Conservation (phyloP, 805 yeast species). For the Kodamaea fukazawae region DNA sequence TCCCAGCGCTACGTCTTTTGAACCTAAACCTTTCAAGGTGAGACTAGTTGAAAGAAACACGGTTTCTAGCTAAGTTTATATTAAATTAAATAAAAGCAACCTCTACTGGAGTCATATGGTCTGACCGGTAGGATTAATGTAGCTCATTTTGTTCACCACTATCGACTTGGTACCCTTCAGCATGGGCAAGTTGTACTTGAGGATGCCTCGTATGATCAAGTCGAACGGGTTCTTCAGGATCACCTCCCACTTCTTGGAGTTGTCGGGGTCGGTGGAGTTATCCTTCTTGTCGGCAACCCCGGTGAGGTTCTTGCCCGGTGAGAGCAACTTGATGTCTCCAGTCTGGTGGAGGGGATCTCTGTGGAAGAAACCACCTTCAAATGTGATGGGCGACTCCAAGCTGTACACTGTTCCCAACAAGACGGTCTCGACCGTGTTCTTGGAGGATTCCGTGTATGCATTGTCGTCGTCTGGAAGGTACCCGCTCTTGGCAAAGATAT, state of each 20-base stretch:
- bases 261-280: constrained; percentile 30
- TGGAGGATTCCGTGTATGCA: not conserved
- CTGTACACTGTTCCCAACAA: constrained; percentile 65
- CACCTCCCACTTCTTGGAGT: constrained; percentile 64
- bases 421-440: constrained; percentile 53
- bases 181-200: constrained; percentile 75
- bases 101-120: not conserved
- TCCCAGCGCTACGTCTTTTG: constrained; percentile 62
- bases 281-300: constrained; percentile 10
- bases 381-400: constrained; percentile 70
- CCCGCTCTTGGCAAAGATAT: constrained; percentile 76
- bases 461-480: constrained; percentile 32
- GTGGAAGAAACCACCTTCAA: constrained; percentile 75
- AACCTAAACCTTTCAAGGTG: constrained; percentile 46
- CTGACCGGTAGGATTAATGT: constrained; percentile 48
- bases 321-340: constrained; percentile 67
- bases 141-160: constrained; percentile 56
- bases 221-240: constrained; percentile 82
- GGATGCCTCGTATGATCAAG: constrained; percentile 75
- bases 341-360: constrained; percentile 55
- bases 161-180: constrained; percentile 49
- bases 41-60: not conserved
- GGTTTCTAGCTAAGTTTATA: not conserved
- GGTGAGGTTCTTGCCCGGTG: constrained; percentile 61
- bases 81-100: not conserved